Percentiles rank a stretch among this genome's conserved stretches.
Evolutionary conservation across 306 rosid species (phyloP).

Genomic region (Cajanus cajan): DNA sequence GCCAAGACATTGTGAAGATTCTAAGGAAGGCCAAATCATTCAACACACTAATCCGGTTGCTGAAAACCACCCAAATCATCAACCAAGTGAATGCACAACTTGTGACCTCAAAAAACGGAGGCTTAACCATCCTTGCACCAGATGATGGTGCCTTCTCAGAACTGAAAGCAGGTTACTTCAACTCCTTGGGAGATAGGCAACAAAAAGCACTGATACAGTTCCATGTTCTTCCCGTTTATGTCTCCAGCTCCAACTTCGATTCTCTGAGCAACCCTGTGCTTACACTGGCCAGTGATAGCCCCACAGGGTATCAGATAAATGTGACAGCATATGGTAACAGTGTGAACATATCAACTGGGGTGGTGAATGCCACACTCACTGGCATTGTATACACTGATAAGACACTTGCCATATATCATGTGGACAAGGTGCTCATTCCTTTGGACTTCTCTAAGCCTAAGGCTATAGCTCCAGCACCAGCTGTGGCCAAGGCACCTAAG

Average conservation of each 20-base stretch:
- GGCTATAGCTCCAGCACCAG: slow-evolving; percentile 52
- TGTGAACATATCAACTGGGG: slow-evolving; percentile 59
- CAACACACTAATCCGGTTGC: slow-evolving; percentile 50
- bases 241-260: slow-evolving; percentile 30
- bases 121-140: slow-evolving; percentile 56
- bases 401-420: slow-evolving; percentile 51
- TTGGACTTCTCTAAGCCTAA: slow-evolving; percentile 49
- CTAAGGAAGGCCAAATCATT: slow-evolving; percentile 56
- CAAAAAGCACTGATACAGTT: not conserved
- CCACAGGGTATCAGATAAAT: slow-evolving; percentile 34
- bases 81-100: slow-evolving; percentile 58
- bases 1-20: slow-evolving; percentile 51
- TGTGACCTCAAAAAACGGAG: slow-evolving; percentile 43
- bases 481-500: slow-evolving; percentile 40
- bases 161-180: no score
- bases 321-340: slow-evolving; percentile 48
- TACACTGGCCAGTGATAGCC: slow-evolving; percentile 28
- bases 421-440: slow-evolving; percentile 67
- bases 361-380: slow-evolving; percentile 50
- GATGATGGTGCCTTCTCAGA: slow-evolving; percentile 54
- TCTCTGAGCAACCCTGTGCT: slow-evolving; percentile 36
- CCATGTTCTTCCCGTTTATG: slow-evolving; percentile 25
- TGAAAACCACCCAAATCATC: slow-evolving; percentile 59
- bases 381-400: slow-evolving; percentile 52
- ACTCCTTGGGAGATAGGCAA: no score